A percentile compares a stretch with the other conserved stretches of the same genome.
phyloP scores from a whole-genome alignment of 441 rosid species.

The Geranium incanum region DNA sequence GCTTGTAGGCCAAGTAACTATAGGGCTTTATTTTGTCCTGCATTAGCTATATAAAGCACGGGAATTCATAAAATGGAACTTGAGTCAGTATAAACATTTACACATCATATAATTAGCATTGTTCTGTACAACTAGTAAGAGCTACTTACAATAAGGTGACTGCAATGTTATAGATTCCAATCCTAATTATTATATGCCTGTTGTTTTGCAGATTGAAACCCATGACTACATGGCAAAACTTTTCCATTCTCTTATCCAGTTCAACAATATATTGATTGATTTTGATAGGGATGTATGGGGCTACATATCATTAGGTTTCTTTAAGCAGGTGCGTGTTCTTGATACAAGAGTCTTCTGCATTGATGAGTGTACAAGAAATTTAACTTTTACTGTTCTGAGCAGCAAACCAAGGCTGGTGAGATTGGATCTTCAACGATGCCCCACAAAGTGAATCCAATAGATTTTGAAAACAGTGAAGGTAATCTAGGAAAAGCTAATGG shows the following conservation, averaged over 20 bases:
- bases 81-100: background rate
- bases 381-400: constrained; percentile 20
- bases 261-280: constrained; percentile 77
- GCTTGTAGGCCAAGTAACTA: background rate
- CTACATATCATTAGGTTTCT: constrained; percentile 73
- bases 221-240: constrained; percentile 94
- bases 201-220: constrained; percentile 68
- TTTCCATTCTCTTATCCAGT: constrained; percentile 53
- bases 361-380: background rate
- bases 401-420: constrained; percentile 93
- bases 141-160: background rate
- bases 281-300: constrained; percentile 88
- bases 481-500: constrained; percentile 91
- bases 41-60: background rate
- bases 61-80: background rate
- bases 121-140: background rate
- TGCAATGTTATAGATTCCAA: background rate
- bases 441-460: constrained; percentile 93
- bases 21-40: background rate
- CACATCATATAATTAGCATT: background rate
- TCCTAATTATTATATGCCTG: constrained; percentile 2
- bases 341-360: constrained; percentile 3
- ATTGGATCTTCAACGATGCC: constrained; percentile 98
- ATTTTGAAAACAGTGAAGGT: constrained; percentile 93
- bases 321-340: constrained; percentile 61